These are phyloP conservation scores for Melastoma candidum DNA, from an alignment of 441 rosid species.

Conservation along the genomic window DNA sequence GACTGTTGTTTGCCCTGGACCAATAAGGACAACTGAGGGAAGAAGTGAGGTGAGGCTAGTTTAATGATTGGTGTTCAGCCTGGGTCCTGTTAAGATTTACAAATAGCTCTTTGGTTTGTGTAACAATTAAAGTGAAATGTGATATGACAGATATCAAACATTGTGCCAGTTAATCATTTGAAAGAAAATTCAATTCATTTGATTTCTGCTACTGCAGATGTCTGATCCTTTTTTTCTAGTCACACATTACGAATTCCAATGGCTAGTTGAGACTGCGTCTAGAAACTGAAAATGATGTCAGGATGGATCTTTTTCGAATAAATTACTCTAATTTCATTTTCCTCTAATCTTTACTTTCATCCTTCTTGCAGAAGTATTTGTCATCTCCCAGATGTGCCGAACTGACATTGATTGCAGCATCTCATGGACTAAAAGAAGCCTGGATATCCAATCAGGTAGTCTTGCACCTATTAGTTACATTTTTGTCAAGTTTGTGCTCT, in stretches of 20 bases:
- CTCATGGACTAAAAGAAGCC: constrained; percentile 80
- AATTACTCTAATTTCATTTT: not conserved
- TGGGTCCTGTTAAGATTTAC: not conserved
- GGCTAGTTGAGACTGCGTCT: not conserved
- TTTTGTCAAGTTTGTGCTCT: not conserved
- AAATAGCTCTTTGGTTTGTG: too few relatives aligned
- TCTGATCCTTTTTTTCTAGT: too few relatives aligned
- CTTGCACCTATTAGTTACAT: not conserved
- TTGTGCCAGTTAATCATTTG: too few relatives aligned
- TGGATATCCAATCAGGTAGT: constrained; percentile 93
- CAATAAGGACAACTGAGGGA: constrained; percentile 60
- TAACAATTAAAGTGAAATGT: too few relatives aligned
- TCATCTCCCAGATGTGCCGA: constrained; percentile 84
- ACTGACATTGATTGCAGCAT: constrained; percentile 66
- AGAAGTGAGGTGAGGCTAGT: constrained; percentile 28
- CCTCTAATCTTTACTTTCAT: constrained; percentile 7
- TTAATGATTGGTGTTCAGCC: constrained; percentile 36
- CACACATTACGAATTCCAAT: not conserved
- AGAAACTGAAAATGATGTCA: not conserved
- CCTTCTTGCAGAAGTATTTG: constrained; percentile 47
- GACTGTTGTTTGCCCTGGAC: constrained; percentile 94
- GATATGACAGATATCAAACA: too few relatives aligned
- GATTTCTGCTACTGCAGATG: too few relatives aligned
- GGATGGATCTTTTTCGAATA: not conserved
- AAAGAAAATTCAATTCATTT: too few relatives aligned